Percentiles rank a stretch among this genome's conserved stretches.
phyloP scores from a whole-genome alignment of 2,329 filamentous ascomycete genomes.

The Chrysosporium queenslandicum region DNA sequence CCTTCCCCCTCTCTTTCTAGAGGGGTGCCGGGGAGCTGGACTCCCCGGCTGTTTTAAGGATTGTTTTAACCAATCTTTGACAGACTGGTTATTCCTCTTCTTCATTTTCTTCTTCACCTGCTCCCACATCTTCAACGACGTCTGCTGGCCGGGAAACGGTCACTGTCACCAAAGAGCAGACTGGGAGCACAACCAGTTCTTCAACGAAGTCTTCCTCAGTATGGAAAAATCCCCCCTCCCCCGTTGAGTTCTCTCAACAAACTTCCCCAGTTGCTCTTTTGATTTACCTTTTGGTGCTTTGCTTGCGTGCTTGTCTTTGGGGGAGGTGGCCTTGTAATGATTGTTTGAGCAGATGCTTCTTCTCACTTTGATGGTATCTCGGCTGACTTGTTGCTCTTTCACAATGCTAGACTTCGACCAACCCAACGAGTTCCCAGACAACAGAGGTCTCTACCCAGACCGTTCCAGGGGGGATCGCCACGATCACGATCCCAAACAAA shows the following conservation, averaged over 20 bases:
- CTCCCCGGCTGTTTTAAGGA: constrained; percentile 5
- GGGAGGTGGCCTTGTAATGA: not conserved
- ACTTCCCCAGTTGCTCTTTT: not conserved
- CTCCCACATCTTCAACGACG: not conserved
- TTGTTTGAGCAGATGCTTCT: not conserved
- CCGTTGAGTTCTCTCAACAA: not conserved
- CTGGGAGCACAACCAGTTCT: not conserved
- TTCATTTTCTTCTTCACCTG: not conserved
- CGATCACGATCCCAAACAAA: constrained; percentile 19
- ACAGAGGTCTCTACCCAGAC: not conserved
- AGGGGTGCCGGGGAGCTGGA: not conserved
- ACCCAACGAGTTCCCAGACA: not conserved
- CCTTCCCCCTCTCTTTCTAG: constrained; percentile 5
- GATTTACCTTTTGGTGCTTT: too few relatives aligned
- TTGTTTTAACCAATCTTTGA: constrained; percentile 10
- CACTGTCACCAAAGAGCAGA: constrained; percentile 12
- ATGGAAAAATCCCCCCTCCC: constrained; percentile 6
- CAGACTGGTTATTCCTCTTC: constrained; percentile 9
- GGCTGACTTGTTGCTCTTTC: not conserved
- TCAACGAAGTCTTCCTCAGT: constrained; percentile 6
- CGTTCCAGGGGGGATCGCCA: constrained; percentile 17
- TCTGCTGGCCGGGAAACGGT: constrained; percentile 3
- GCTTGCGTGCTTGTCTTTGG: not conserved
- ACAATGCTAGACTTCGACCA: not conserved
- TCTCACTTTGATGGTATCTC: not conserved